Percentiles rank a stretch among this genome's conserved stretches.
phyloP scores from a whole-genome alignment of 2,329 filamentous ascomycete genomes.

The Stromatinia cepivora region DNA sequence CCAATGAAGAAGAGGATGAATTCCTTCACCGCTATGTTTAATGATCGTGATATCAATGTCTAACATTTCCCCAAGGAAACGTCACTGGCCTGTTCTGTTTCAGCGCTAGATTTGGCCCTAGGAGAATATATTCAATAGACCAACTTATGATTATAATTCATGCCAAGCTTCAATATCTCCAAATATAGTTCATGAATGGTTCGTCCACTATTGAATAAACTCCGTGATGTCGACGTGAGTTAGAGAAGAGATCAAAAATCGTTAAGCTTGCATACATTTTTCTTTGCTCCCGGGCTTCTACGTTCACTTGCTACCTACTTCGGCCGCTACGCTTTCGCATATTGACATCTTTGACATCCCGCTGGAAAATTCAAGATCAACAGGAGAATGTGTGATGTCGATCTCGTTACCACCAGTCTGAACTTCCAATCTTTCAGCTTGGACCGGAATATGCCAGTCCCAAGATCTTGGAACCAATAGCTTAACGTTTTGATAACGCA shows the following conservation, averaged over 20 bases:
- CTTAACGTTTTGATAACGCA: conserved; percentile 9
- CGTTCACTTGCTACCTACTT: neutral
- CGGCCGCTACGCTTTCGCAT: conserved; percentile 3
- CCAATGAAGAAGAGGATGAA: neutral
- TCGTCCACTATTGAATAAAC: neutral
- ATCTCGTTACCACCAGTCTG: neutral
- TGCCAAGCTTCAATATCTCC: neutral
- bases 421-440: neutral
- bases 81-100: conserved; percentile 3
- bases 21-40: conserved; percentile 4
- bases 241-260: neutral
- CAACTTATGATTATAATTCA: neutral
- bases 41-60: neutral
- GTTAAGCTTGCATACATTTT: neutral
- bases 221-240: neutral
- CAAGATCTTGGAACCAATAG: conserved; percentile 7
- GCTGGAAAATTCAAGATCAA: neutral
- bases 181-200: conserved; percentile 10
- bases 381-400: neutral
- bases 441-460: neutral
- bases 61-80: conserved; percentile 14
- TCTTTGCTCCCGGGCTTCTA: neutral
- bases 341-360: neutral
- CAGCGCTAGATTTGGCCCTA: neutral
- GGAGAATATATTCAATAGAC: conserved; percentile 13